Evolutionary conservation across 495 filamentous ascomycete species (phyloP).

Genomic region (Mytilinidion resinicola): DNA sequence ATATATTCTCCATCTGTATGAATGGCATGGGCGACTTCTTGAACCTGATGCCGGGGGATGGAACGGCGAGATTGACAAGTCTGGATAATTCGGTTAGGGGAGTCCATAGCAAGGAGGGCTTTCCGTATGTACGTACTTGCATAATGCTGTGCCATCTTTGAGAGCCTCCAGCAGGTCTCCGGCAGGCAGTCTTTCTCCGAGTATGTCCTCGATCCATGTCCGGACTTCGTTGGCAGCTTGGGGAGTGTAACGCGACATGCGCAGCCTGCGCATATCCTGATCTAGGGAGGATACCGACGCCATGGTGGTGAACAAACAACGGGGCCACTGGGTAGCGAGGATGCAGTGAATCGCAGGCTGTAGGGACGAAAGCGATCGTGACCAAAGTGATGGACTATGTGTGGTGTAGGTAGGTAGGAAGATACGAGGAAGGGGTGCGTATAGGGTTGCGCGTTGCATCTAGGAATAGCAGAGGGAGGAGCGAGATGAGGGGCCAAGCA

Average conservation of each 20-base stretch:
- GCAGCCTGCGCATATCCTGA: constrained; percentile 88
- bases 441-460: too few relatives aligned
- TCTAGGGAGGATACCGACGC: constrained; percentile 92
- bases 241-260: constrained; percentile 89
- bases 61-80: constrained; percentile 75
- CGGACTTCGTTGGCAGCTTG: constrained; percentile 80
- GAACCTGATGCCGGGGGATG: constrained; percentile 67
- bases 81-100: constrained; percentile 40
- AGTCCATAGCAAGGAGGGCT: not conserved
- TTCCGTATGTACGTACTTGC: constrained; percentile 56
- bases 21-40: constrained; percentile 92
- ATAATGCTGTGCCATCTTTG: constrained; percentile 84
- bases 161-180: constrained; percentile 77
- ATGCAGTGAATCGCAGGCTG: too few relatives aligned
- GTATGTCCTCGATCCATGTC: constrained; percentile 77
- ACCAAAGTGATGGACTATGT: too few relatives aligned
- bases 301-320: constrained; percentile 48
- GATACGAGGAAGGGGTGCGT: too few relatives aligned
- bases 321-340: not conserved
- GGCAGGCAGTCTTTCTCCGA: constrained; percentile 64
- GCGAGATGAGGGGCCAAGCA: too few relatives aligned
- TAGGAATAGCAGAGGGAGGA: too few relatives aligned
- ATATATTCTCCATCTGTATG: constrained; percentile 99
- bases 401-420: too few relatives aligned
- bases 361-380: too few relatives aligned